Base-by-base conservation (phyloP, 1,284 basidiomycete genomes). In the Bjerkandera adusta region DNA sequence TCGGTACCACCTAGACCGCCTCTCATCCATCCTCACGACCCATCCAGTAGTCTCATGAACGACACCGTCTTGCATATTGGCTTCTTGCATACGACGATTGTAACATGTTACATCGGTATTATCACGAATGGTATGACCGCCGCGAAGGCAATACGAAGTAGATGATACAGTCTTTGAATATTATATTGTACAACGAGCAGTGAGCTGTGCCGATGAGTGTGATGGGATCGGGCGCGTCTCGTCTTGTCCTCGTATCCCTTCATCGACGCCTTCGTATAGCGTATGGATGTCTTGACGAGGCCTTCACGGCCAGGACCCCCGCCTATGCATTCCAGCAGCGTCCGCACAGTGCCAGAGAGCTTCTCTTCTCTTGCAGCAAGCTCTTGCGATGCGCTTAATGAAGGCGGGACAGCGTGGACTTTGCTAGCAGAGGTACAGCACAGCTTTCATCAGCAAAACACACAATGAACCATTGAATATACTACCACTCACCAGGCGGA, bases 161-260 rank as follows among this genome's bases (percentile, higher is more conserved):
- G n/a, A n/a, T n/a, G n/a, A n/a, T n/a, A n/a, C n/a, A n/a, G n/a
- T n/a, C n/a, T n/a, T n/a, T n/a, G n/a, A n/a, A n/a, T n/a, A n/a
- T n/a, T n/a, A n/a, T n/a, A n/a, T n/a, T n/a, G n/a, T n/a, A n/a
- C n/a, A n/a, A n/a, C n/a, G n/a, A n/a, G n/a, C n/a, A n/a, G n/a
- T n/a, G n/a, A n/a, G n/a, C n/a, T n/a, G n/a, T n/a, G n/a, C n/a
- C n/a, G n/a, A n/a, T n/a, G n/a, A n/a, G n/a, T n/a, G n/a, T n/a
- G n/a, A n/a, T n/a, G n/a, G n/a, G n/a, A n/a, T n/a, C n/a, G n/a
- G n/a, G n/a, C n/a, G n/a, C n/a, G n/a, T n/a, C n/a, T n/a, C n/a
- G n/a, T n/a, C n/a, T n/a, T n/a, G n/a, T 98, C 95, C 65, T 98
- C 97, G 69, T 99, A 99, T 3, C 97, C 97, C 61, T 89, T 87